Base-by-base conservation (phyloP, 1,284 basidiomycete genomes). In the Microbotryomycetes sp. region DNA sequence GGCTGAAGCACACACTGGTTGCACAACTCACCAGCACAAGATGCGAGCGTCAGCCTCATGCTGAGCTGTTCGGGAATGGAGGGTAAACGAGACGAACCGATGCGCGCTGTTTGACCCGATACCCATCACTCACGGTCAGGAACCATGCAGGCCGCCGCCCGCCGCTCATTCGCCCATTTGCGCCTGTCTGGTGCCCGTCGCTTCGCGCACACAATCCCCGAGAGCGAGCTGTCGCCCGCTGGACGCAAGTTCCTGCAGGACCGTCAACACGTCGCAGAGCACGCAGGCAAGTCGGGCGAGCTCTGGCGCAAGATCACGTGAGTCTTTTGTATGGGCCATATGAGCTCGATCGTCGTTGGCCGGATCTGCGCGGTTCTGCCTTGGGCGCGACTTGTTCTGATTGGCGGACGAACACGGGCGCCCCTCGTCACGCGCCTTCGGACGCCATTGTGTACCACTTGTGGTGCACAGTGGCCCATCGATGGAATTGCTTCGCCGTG, bases 251-350 rank as follows among this genome's bases (percentile, higher is more conserved):
- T 64, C 53, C 28, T 51, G 58, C 57, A 50, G 51, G 78, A 85
- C 71, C 81, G 83, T 66, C 78, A 80, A 50, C 84, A 82, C 52
- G 75, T 86, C 62, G 76, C 78, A 62, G 80, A 83, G 66, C 88
- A 91, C 73, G 88, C 88, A 59, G 79, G 77, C 70, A 80, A 87
- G 87, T 86, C 87, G 35, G 79, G 85, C 48, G 80, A 86, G 54
- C 81, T 90, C 65, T 91, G 88, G 88, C 83, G 88, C 72, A 89
- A 85, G 79, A 87, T 91, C 74, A 88, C 87, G 87, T 88, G 67
- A 41, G 56, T 46, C 9, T 52, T 7, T 54, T 41, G 35, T 11
- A 9, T 41, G 35, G n/a, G n/a, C n/a, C n/a, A n/a, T n/a, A n/a
- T n/a, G n/a, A n/a, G n/a, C n/a, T n/a, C n/a, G n/a, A n/a, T n/a